These are phyloP conservation scores for Trichothecium roseum DNA, from an alignment of 2,329 filamentous ascomycete species.

Conservation along the genomic window DNA sequence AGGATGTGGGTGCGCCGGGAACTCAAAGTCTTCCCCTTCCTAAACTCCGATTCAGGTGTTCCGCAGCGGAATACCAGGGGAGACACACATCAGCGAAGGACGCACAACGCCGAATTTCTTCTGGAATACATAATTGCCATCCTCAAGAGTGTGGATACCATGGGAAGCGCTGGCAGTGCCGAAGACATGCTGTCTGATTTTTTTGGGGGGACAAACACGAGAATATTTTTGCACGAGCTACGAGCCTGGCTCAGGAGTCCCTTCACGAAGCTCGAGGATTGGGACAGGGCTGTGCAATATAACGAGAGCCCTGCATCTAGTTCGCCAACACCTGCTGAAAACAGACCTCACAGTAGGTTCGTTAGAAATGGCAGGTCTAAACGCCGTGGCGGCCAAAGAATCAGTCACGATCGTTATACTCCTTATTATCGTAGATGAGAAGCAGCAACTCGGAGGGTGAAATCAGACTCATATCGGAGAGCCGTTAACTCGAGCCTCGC, in stretches of 20 bases:
- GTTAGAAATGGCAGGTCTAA: too few relatives aligned
- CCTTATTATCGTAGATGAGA: too few relatives aligned
- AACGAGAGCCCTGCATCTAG: slow-evolving; percentile 1
- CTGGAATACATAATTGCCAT: slow-evolving; percentile 81
- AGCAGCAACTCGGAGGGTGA: too few relatives aligned
- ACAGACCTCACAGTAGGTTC: too few relatives aligned
- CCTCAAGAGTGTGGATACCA: slow-evolving; percentile 71
- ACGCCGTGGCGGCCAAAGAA: too few relatives aligned
- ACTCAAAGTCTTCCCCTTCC: slow-evolving; percentile 70
- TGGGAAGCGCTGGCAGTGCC: slow-evolving; percentile 66
- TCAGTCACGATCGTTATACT: too few relatives aligned
- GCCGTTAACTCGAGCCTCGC: too few relatives aligned
- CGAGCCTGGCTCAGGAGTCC: slow-evolving; percentile 76
- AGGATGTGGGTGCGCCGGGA: slow-evolving; percentile 77
- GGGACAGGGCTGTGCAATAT: slow-evolving; percentile 77
- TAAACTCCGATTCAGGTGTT: slow-evolving; percentile 22
- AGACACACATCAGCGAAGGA: slow-evolving; percentile 22
- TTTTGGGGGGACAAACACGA: slow-evolving; percentile 61
- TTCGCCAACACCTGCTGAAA: too few relatives aligned
- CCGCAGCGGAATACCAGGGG: slow-evolving; percentile 2
- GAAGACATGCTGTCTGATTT: slow-evolving; percentile 73
- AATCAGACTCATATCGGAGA: too few relatives aligned
- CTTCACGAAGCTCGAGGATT: slow-evolving; percentile 58
- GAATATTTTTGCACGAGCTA: slow-evolving; percentile 76
- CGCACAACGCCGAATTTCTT: slow-evolving; percentile 70